phyloP scores from a whole-genome alignment of 352 stramenopile species.

The Thalassiosira ordinaria region DNA sequence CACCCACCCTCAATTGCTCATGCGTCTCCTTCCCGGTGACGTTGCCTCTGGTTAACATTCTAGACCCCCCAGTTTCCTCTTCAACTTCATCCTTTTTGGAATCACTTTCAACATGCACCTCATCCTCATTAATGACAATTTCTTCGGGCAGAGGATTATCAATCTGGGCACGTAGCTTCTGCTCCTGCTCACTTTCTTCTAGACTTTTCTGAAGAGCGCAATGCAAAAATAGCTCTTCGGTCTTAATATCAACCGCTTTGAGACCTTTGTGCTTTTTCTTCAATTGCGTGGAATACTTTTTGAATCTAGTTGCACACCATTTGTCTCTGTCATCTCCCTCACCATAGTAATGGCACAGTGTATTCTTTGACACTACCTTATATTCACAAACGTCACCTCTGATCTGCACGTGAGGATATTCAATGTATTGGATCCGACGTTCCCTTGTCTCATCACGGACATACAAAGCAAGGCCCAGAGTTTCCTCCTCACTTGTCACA shows the following conservation, averaged over 20 bases:
- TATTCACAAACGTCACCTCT: conserved; percentile 8
- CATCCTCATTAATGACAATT: not conserved
- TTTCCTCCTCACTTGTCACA: conserved; percentile 16
- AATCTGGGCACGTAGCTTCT: conserved; percentile 19
- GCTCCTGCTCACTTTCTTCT: conserved; percentile 13
- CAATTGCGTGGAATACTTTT: conserved; percentile 32
- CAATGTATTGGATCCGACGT: conserved; percentile 22
- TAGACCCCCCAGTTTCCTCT: conserved; percentile 4
- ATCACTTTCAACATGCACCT: conserved; percentile 3
- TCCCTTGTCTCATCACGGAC: conserved; percentile 26
- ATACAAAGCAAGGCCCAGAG: conserved; percentile 3
- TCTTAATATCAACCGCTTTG: conserved; percentile 25
- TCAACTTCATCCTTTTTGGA: conserved; percentile 7
- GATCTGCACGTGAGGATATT: conserved; percentile 25
- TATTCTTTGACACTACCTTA: conserved; percentile 2
- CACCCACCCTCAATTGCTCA: conserved; percentile 18
- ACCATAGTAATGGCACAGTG: conserved; percentile 16
- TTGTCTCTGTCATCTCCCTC: conserved; percentile 5
- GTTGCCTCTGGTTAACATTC: conserved; percentile 6
- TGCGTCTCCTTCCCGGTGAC: not conserved
- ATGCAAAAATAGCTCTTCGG: conserved; percentile 18
- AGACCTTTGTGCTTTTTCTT: conserved; percentile 30
- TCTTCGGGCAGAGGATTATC: conserved; percentile 11
- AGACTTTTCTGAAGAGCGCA: conserved; percentile 26
- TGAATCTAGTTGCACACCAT: conserved; percentile 24